Evolutionary conservation across 1,284 basidiomycete species (phyloP), one percentile per base, ranked within the genome.

Genomic region (Cryptococcus amylolentus): DNA sequence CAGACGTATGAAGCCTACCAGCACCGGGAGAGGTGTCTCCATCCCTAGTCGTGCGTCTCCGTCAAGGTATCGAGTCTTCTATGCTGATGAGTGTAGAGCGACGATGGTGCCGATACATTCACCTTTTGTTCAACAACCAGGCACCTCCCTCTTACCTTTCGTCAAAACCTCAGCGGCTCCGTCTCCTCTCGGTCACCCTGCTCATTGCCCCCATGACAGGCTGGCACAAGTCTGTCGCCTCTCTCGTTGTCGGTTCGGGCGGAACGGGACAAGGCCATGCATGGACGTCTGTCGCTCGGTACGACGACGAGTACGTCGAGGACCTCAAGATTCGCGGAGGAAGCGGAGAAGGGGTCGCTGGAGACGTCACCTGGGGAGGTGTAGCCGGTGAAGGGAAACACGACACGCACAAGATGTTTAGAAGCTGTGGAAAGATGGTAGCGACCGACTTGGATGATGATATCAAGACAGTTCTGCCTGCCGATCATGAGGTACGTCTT

Each of bases 231-330:
- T 67, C 70, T 6, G 54, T 72, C n/a, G 60, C 70, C 6, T 64
- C 65, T 8, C 60, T 72, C 5, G 51, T 73, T 2, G 58, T 71
- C 3, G 58, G 63, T 2, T 52, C 59, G 20, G 56, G 57, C 10
- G 61, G 57, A 6, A 54, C 58, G 1, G 66, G 68, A 3, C 55
- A 63, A 50, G 80, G 80, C 26, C 81, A 81, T 42, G 79, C 89
- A 4, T 90, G 88, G 88, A 84, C 81, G 6, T 88, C 86, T 16
- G 77, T 91, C n/a, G 86, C 87, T 16, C 79, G 88, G 56, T 91
- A 91, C 65, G 84, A 86, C 59, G 88, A 90, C 58, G 78, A 74
- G 2, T 80, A 89, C 23, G 82, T 89, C 3, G 79, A 82, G 4
- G 75, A 80, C 38, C 77, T 90, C 12, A 84, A 86, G 65, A 69